Evolutionary conservation across 2,329 filamentous ascomycete species (phyloP).

Genomic region (Penicillium frequentans): DNA sequence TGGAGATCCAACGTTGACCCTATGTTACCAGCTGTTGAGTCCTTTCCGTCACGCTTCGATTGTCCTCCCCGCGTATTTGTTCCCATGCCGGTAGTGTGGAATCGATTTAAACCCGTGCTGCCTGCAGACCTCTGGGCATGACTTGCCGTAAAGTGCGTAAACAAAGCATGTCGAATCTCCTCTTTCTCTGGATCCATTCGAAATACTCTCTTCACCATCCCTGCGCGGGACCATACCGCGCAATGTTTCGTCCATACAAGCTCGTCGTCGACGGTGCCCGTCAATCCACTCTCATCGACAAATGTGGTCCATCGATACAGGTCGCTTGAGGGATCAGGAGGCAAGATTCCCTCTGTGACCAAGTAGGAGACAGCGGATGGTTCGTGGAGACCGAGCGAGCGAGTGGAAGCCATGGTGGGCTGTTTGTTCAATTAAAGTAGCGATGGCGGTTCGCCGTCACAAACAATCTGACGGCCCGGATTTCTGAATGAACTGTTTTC

Average conservation of each 20-base stretch:
- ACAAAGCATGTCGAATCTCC: slow-evolving; percentile 77
- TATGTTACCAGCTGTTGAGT: slow-evolving; percentile 21
- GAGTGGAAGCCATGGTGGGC: slow-evolving; percentile 77
- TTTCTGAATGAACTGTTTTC: slow-evolving; percentile 25
- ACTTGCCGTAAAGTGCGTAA: slow-evolving; percentile 74
- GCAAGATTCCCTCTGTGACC: slow-evolving; percentile 75
- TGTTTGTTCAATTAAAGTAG: slow-evolving; percentile 22
- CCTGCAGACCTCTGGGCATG: slow-evolving; percentile 21
- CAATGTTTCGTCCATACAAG: slow-evolving; percentile 71
- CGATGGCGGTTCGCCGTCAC: slow-evolving; percentile 19
- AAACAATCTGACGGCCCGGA: slow-evolving; percentile 23
- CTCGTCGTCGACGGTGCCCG: slow-evolving; percentile 67
- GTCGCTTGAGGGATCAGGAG: slow-evolving; percentile 62
- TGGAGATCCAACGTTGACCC: slow-evolving; percentile 27
- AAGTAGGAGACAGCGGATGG: slow-evolving; percentile 82
- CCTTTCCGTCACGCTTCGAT: slow-evolving; percentile 22
- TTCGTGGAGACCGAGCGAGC: slow-evolving; percentile 86
- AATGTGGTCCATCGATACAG: slow-evolving; percentile 73
- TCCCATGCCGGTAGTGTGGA: slow-evolving; percentile 1
- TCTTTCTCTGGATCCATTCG: slow-evolving; percentile 86
- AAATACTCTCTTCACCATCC: slow-evolving; percentile 80
- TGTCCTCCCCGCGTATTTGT: slow-evolving; percentile 9
- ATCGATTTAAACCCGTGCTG: slow-evolving; percentile 1
- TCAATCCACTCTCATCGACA: slow-evolving; percentile 42
- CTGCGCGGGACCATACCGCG: slow-evolving; percentile 87